phyloP scores from a whole-genome alignment of 139 green algal species.

The Chlorella sp. region DNA sequence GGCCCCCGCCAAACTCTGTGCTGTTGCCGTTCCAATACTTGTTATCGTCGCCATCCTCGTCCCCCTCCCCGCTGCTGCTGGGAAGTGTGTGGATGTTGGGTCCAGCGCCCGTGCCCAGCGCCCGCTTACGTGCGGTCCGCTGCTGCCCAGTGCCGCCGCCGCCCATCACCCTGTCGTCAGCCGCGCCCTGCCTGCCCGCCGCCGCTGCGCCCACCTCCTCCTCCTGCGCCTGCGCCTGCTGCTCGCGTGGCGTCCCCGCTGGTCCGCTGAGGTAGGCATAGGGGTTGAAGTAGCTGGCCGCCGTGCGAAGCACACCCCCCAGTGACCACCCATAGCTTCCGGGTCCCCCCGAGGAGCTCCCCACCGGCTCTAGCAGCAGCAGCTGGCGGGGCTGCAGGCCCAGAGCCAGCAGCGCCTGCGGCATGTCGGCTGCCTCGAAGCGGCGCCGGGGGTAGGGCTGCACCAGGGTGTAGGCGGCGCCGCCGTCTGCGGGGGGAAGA shows the following conservation, averaged over 20 bases:
- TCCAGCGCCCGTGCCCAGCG: background rate
- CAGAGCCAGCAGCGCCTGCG: conserved; percentile 3
- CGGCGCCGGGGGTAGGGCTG: conserved; percentile 33
- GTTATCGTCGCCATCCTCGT: conserved; percentile 14
- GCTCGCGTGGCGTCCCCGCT: background rate
- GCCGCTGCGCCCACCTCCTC: background rate
- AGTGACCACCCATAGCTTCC: background rate
- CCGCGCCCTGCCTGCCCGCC: background rate
- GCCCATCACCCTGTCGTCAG: background rate
- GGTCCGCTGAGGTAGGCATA: background rate
- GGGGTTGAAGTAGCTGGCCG: conserved; percentile 17
- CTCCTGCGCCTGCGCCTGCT: background rate
- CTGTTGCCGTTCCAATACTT: conserved; percentile 49
- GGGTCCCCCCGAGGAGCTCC: background rate
- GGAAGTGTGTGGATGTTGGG: conserved; percentile 12
- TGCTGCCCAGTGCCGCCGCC: background rate
- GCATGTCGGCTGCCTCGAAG: conserved; percentile 13
- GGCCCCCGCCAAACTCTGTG: conserved; percentile 38
- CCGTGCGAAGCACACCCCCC: conserved; percentile 6
- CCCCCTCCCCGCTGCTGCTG: background rate
- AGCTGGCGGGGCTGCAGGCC: conserved; percentile 15
- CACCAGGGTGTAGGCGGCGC: conserved; percentile 29
- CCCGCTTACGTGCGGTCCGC: background rate
- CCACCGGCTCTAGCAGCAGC: conserved; percentile 25
- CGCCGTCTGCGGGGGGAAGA: conserved; percentile 22